A percentile compares a stretch with the other conserved stretches of the same genome.
These are phyloP conservation scores for Colletotrichum limetticola DNA, from an alignment of 2,329 filamentous ascomycete species.

Conservation along the genomic window DNA sequence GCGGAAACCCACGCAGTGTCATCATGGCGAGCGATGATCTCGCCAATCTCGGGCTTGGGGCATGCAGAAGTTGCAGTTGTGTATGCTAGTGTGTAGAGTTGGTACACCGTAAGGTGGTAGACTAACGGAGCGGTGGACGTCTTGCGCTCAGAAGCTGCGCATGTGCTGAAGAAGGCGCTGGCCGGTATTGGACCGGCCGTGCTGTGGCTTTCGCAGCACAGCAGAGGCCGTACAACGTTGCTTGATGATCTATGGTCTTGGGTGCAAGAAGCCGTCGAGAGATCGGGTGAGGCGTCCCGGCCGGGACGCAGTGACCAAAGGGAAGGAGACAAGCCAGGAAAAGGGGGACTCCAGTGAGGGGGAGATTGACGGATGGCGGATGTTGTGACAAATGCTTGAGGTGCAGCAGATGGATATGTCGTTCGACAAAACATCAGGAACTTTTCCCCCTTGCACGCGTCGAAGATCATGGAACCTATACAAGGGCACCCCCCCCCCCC, in stretches of 20 bases:
- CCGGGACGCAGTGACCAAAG: conserved; percentile 5
- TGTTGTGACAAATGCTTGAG: conserved; percentile 24
- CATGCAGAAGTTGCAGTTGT: conserved; percentile 19
- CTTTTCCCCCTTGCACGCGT: conserved; percentile 19
- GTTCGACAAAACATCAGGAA: conserved; percentile 25
- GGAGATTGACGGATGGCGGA: conserved; percentile 16
- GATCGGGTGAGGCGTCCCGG: conserved; percentile 28
- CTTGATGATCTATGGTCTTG: conserved; percentile 25
- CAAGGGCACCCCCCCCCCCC: conserved; percentile 1
- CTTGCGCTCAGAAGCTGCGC: neutral
- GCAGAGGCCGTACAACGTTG: conserved; percentile 24
- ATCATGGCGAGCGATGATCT: conserved; percentile 22
- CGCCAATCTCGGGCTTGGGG: conserved; percentile 27
- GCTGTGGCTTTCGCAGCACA: conserved; percentile 4
- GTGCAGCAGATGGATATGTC: conserved; percentile 21
- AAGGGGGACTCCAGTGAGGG: neutral
- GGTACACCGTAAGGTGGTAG: conserved; percentile 14
- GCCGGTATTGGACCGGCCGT: neutral
- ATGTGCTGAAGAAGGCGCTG: neutral
- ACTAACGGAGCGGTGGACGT: neutral
- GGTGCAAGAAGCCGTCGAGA: conserved; percentile 29
- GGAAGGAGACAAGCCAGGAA: neutral
- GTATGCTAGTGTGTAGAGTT: conserved; percentile 1
- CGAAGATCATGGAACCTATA: conserved; percentile 25
- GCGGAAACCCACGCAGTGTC: conserved; percentile 4